These are phyloP conservation scores for Stereum hirsutum DNA, from an alignment of 1,284 basidiomycete species.

Conservation along the genomic window DNA sequence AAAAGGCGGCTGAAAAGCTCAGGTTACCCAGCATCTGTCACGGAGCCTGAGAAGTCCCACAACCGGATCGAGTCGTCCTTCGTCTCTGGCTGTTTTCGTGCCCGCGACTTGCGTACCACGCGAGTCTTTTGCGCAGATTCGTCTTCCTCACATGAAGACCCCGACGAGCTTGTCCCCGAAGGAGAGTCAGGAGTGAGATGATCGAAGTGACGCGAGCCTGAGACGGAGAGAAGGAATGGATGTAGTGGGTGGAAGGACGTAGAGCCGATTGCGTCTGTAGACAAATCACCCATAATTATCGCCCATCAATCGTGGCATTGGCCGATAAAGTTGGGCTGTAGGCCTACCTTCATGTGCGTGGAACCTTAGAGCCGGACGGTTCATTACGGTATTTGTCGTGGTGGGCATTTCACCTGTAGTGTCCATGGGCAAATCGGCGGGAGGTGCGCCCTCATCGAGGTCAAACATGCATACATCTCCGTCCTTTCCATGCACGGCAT, in stretches of 20 bases:
- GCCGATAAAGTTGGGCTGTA: background rate
- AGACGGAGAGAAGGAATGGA: slow-evolving; percentile 43
- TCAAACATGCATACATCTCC: slow-evolving; percentile 38
- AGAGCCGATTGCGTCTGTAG: slow-evolving; percentile 50
- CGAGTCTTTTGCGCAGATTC: background rate
- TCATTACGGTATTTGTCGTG: too few relatives aligned
- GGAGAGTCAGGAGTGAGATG: background rate
- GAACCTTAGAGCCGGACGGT: slow-evolving; percentile 22
- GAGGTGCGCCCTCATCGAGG: slow-evolving; percentile 15
- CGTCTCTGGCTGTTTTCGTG: slow-evolving; percentile 6
- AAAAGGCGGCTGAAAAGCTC: too few relatives aligned
- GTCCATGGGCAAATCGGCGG: background rate
- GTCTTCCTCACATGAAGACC: slow-evolving; percentile 2
- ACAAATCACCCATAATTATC: background rate
- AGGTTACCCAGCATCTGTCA: too few relatives aligned
- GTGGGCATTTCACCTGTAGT: slow-evolving; percentile 7
- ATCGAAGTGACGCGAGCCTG: slow-evolving; percentile 64
- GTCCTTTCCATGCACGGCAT: slow-evolving; percentile 8
- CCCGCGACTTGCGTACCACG: slow-evolving; percentile 1
- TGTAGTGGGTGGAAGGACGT: slow-evolving; percentile 53
- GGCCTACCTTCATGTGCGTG: slow-evolving; percentile 36
- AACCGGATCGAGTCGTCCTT: slow-evolving; percentile 11
- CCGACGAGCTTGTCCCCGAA: background rate
- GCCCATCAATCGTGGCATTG: background rate
- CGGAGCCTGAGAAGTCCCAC: slow-evolving; percentile 8